Evolutionary conservation across 306 rosid genomes (phyloP).

Genomic region (Castanea sativa): DNA sequence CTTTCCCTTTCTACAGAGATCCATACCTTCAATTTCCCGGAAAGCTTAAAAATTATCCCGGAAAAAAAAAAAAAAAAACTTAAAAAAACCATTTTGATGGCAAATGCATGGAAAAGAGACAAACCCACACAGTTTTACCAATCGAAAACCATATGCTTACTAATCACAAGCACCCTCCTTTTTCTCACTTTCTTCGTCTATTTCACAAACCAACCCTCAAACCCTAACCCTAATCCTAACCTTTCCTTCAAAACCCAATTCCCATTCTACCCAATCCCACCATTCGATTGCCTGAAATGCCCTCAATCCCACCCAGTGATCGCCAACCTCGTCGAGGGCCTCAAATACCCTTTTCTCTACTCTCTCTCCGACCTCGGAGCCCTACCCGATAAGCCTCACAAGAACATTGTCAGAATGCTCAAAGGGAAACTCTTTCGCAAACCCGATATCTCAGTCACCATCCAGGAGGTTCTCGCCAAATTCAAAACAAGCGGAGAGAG

Average conservation of each 20-base stretch:
- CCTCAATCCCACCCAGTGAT: constrained; percentile 79
- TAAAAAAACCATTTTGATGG: constrained; percentile 47
- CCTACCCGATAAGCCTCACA: constrained; percentile 91
- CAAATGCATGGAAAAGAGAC: constrained; percentile 90
- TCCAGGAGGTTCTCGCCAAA: constrained; percentile 72
- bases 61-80: neutral
- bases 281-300: constrained; percentile 69
- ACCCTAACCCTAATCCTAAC: constrained; percentile 21
- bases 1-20: neutral
- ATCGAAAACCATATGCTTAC: constrained; percentile 42
- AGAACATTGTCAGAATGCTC: constrained; percentile 70
- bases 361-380: constrained; percentile 86
- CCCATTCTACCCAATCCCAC: constrained; percentile 43
- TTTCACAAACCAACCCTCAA: constrained; percentile 21
- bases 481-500: constrained; percentile 43
- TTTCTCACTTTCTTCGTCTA: constrained; percentile 46
- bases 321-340: constrained; percentile 84
- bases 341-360: constrained; percentile 69
- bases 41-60: constrained; percentile 2
- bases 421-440: constrained; percentile 82
- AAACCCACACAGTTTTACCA: constrained; percentile 51
- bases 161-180: constrained; percentile 36
- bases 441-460: constrained; percentile 77
- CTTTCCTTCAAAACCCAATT: constrained; percentile 22
- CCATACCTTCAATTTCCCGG: neutral